phyloP scores from a whole-genome alignment of 2,329 filamentous ascomycete genomes.

The Hymenoscyphus scutula region DNA sequence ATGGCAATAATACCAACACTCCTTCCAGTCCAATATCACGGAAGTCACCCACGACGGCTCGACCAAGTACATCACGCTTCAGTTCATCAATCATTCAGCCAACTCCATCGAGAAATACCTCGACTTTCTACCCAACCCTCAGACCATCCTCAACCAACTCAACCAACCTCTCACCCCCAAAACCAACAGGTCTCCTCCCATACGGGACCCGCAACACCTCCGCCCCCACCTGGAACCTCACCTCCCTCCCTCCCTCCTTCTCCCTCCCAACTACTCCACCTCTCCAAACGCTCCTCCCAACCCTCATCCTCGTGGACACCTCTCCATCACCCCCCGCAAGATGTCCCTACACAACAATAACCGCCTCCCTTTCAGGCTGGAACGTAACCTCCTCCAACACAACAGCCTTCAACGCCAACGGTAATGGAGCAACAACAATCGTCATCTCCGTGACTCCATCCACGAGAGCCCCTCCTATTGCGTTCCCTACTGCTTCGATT shows the following conservation, averaged over 20 bases:
- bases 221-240: background rate
- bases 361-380: background rate
- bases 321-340: background rate
- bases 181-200: too few relatives aligned
- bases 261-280: background rate
- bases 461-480: background rate
- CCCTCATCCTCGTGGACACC: background rate
- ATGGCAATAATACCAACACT: too few relatives aligned
- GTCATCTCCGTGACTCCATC: background rate
- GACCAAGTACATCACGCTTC: background rate
- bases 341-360: background rate
- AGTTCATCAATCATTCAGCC: background rate
- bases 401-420: background rate
- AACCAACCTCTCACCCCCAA: background rate
- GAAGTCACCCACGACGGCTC: background rate
- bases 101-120: background rate
- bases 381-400: too few relatives aligned
- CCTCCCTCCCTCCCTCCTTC: background rate
- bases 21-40: background rate
- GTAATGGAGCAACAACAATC: background rate
- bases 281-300: too few relatives aligned
- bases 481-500: background rate
- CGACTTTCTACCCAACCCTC: background rate
- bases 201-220: background rate
- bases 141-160: background rate